phyloP scores from a whole-genome alignment of 73 alveolate species.

The Symbiodinium natans region DNA sequence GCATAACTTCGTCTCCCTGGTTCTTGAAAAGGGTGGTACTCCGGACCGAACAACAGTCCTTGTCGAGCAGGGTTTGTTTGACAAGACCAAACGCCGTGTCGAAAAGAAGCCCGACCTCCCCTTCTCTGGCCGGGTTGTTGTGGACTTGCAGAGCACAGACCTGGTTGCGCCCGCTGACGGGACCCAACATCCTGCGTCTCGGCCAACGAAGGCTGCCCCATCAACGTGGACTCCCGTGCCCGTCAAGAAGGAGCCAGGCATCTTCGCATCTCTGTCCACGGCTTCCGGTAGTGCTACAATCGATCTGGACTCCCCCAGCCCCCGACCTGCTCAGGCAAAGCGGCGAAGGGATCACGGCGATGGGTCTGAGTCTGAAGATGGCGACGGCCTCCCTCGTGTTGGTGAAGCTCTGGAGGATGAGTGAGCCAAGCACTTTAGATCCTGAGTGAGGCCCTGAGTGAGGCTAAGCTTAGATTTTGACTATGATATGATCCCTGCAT shows the following conservation, averaged over 20 bases:
- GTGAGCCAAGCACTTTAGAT: not conserved
- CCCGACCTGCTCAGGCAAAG: not conserved
- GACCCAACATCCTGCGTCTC: not conserved
- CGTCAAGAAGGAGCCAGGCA: not conserved
- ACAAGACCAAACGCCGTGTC: not conserved
- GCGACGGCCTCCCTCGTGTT: not conserved
- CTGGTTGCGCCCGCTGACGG: not conserved
- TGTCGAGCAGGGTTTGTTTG: not conserved
- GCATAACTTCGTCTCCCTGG: constrained; percentile 10
- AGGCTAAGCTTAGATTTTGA: not conserved
- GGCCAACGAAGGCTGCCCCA: not conserved
- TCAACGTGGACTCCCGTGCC: not conserved
- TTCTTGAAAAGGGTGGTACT: not conserved
- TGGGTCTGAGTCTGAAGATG: not conserved
- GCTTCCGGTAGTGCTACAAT: not conserved
- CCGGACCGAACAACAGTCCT: not conserved
- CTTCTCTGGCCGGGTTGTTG: constrained; percentile 4
- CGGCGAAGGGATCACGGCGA: constrained; percentile 2
- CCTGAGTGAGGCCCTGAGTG: not conserved
- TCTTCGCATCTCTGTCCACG: not conserved
- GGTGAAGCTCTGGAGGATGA: constrained; percentile 4
- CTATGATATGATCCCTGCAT: not conserved
- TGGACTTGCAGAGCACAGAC: constrained; percentile 6
- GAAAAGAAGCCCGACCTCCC: constrained; percentile 5
- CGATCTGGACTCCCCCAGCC: constrained; percentile 1